A percentile compares a stretch with the other conserved stretches of the same genome.
These are phyloP conservation scores for Solanum bulbocastanum DNA, from an alignment of 257 asterid genomes.

Conservation along the genomic window DNA sequence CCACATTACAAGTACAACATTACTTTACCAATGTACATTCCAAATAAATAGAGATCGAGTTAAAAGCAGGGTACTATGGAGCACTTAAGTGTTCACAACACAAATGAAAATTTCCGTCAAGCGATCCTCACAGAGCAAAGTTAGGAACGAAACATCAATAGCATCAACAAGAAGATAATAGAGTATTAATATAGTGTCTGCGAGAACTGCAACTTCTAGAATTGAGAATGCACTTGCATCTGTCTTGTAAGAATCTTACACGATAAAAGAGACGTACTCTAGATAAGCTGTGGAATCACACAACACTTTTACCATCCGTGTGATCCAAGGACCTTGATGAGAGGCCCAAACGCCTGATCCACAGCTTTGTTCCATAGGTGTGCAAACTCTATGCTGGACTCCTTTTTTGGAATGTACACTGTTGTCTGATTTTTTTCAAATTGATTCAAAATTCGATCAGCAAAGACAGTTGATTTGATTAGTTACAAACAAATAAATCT, in stretches of 20 bases:
- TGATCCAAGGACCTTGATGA: conserved; percentile 30
- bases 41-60: not conserved
- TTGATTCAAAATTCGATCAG: not conserved
- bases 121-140: not conserved
- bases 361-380: conserved; percentile 43
- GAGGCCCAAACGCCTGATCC: conserved; percentile 33
- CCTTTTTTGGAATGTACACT: conserved; percentile 13
- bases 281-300: not conserved
- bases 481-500: not conserved
- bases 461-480: not conserved
- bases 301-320: conserved; percentile 31
- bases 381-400: conserved; percentile 22
- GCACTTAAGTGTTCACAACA: not conserved
- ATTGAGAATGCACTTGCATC: not conserved
- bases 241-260: not conserved
- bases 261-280: not conserved
- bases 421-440: conserved; percentile 7
- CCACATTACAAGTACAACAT: not conserved
- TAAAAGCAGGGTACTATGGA: not conserved
- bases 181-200: not conserved
- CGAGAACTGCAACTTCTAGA: not conserved
- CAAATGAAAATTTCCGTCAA: not conserved
- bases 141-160: not conserved
- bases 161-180: not conserved
- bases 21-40: not conserved